Evolutionary conservation across 495 filamentous ascomycete genomes (phyloP).

Genomic region (Xylaria curta): DNA sequence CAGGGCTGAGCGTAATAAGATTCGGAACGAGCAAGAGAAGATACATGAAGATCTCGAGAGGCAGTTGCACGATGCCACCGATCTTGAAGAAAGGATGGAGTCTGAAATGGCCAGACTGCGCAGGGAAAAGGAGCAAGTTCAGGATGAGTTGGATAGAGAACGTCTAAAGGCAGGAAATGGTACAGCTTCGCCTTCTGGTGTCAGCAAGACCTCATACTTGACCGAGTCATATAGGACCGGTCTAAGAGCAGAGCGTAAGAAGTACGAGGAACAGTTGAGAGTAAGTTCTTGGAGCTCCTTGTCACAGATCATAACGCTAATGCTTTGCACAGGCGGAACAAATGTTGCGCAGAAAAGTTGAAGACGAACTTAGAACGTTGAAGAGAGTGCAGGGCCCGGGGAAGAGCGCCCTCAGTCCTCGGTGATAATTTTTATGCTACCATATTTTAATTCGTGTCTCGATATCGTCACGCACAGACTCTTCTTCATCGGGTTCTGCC

Average conservation of each 20-base stretch:
- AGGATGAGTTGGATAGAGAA: constrained; percentile 55
- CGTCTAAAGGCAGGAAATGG: constrained; percentile 41
- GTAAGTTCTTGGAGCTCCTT: constrained; percentile 40
- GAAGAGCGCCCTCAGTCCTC: constrained; percentile 44
- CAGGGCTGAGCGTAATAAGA: constrained; percentile 36
- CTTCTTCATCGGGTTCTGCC: not conserved
- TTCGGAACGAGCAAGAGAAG: constrained; percentile 46
- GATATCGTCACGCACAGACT: constrained; percentile 31
- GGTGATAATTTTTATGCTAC: constrained; percentile 28
- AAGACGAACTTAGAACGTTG: constrained; percentile 52
- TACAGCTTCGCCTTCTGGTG: constrained; percentile 32
- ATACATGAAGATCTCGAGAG: constrained; percentile 41
- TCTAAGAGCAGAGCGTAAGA: constrained; percentile 58
- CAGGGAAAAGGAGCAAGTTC: constrained; percentile 41
- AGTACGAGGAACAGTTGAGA: constrained; percentile 57
- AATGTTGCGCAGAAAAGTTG: constrained; percentile 50
- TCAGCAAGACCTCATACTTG: constrained; percentile 40
- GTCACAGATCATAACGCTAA: constrained; percentile 26
- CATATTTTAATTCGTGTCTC: constrained; percentile 26
- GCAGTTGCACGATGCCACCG: constrained; percentile 36
- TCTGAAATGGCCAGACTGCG: constrained; percentile 42
- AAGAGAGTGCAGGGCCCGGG: constrained; percentile 45
- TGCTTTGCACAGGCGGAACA: constrained; percentile 51
- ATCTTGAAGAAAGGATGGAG: constrained; percentile 43
- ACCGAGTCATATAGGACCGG: constrained; percentile 41